Conservation (phyloP, 176 grass and related monocot species). For the Hordeum marinum region DNA sequence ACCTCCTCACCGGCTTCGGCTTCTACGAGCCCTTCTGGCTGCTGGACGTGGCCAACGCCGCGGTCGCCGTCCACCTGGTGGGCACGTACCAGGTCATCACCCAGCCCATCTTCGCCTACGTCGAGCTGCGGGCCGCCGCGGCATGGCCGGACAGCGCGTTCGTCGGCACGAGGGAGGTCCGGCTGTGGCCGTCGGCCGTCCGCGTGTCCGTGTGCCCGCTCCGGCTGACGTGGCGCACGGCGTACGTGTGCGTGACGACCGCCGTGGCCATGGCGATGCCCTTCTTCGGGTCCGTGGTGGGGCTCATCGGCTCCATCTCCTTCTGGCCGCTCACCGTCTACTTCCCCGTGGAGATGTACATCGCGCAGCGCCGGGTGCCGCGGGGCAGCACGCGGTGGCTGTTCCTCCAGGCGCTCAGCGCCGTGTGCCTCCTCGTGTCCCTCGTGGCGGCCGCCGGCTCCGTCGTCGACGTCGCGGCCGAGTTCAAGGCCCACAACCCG, state of each 20-base stretch:
- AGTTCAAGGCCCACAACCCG: constrained; percentile 25
- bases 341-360: constrained; percentile 88
- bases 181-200: not conserved
- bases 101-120: constrained; percentile 67
- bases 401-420: constrained; percentile 42
- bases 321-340: constrained; percentile 83
- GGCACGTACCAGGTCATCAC: constrained; percentile 75
- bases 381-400: constrained; percentile 29
- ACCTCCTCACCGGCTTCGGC: constrained; percentile 87
- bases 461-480: constrained; percentile 36
- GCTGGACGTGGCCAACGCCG: constrained; percentile 78
- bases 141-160: constrained; percentile 42
- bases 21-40: constrained; percentile 99
- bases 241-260: constrained; percentile 16
- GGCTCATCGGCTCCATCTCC: constrained; percentile 17
- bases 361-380: constrained; percentile 36
- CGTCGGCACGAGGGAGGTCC: not conserved
- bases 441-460: constrained; percentile 35
- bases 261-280: constrained; percentile 11
- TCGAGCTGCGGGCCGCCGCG: constrained; percentile 40
- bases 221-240: constrained; percentile 10
- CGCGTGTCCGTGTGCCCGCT: not conserved
- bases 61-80: constrained; percentile 70
- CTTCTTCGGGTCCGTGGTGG: constrained; percentile 17
- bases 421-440: constrained; percentile 34